Evolutionary conservation across 2,329 filamentous ascomycete species (phyloP).

Genomic region (Ascochyta clinopodiicola): DNA sequence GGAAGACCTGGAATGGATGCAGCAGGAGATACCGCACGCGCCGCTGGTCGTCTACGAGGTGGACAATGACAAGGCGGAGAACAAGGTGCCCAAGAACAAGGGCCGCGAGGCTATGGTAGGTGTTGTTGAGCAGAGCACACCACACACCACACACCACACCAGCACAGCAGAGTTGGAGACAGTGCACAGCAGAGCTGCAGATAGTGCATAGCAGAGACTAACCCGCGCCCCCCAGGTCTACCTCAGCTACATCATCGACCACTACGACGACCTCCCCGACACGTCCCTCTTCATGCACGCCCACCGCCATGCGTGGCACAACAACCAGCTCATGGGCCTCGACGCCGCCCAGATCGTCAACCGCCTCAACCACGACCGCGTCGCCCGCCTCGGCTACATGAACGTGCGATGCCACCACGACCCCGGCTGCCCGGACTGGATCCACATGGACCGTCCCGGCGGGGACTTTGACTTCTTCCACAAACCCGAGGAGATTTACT

Average conservation of each 20-base stretch:
- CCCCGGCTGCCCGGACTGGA: conserved; percentile 66
- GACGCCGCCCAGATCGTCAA: conserved; percentile 60
- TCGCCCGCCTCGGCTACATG: conserved; percentile 63
- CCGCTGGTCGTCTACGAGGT: conserved; percentile 59
- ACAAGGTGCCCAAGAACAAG: conserved; percentile 64
- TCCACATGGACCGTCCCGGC: conserved; percentile 55
- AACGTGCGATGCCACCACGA: conserved; percentile 66
- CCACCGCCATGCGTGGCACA: conserved; percentile 64
- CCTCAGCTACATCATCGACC: conserved; percentile 67
- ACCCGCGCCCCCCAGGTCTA: conserved; percentile 50
- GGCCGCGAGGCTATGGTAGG: conserved; percentile 65
- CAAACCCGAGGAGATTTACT: conserved; percentile 50
- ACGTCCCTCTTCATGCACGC: conserved; percentile 67
- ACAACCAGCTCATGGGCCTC: conserved; percentile 60
- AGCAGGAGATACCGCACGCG: conserved; percentile 42
- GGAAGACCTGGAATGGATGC: conserved; percentile 48
- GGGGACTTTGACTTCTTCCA: conserved; percentile 49
- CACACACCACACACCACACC: no score
- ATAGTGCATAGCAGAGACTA: conserved; percentile 6
- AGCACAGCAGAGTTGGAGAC: no score
- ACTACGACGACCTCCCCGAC: conserved; percentile 66
- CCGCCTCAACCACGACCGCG: conserved; percentile 59
- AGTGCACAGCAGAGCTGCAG: neutral
- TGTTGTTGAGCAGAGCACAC: neutral
- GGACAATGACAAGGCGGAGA: conserved; percentile 56